phyloP scores from a whole-genome alignment of 306 rosid genomes.

The Lablab purpureus region DNA sequence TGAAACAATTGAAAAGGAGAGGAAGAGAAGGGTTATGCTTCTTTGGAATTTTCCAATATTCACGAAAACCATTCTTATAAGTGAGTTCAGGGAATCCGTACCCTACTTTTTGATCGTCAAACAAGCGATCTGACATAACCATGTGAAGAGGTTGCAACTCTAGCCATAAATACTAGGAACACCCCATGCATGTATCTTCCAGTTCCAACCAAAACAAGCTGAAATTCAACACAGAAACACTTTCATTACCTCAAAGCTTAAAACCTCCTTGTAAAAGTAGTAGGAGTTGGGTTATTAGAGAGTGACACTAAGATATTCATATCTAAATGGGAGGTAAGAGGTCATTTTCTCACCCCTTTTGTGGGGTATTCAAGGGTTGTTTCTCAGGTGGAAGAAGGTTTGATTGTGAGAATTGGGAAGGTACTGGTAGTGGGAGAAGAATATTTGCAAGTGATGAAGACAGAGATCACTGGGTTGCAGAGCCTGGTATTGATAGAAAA shows the following conservation, averaged over 20 bases:
- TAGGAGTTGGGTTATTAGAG: neutral
- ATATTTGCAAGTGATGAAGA: slow-evolving; percentile 75
- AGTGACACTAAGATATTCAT: neutral
- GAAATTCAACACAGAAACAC: neutral
- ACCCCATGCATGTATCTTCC: neutral
- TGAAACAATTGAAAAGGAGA: slow-evolving; percentile 51
- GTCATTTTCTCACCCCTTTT: slow-evolving; percentile 51
- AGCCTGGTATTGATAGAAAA: slow-evolving; percentile 79
- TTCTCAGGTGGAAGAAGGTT: slow-evolving; percentile 54
- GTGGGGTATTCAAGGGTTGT: slow-evolving; percentile 59
- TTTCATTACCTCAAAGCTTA: neutral
- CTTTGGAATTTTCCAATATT: slow-evolving; percentile 30
- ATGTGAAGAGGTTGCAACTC: slow-evolving; percentile 5
- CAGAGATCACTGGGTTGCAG: slow-evolving; percentile 64
- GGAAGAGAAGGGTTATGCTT: slow-evolving; percentile 51
- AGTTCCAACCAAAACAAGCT: neutral
- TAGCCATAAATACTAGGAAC: slow-evolving; percentile 50
- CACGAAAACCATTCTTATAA: slow-evolving; percentile 18
- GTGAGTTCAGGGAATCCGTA: slow-evolving; percentile 44
- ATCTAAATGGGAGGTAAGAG: slow-evolving; percentile 49
- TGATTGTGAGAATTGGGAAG: slow-evolving; percentile 50
- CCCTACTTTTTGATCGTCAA: slow-evolving; percentile 42
- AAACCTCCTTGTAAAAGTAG: neutral
- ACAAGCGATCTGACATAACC: neutral
- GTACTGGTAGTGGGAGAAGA: slow-evolving; percentile 54